Evolutionary conservation across 768 basidiomycete species (phyloP).

Genomic region (Galerina sulciceps): DNA sequence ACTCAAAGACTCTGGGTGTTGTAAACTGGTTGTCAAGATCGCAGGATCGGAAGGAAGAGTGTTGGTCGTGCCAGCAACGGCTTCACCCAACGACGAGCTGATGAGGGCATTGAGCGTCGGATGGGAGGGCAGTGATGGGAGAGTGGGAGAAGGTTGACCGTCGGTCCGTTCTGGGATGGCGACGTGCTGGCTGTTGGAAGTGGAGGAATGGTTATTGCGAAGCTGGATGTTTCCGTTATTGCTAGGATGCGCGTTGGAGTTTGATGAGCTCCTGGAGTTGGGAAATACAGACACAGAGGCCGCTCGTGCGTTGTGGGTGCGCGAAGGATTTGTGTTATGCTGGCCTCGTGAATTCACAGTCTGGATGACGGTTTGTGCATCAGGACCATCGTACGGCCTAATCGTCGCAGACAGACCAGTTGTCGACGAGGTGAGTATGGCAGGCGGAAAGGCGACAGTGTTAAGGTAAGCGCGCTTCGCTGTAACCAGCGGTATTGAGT

Average conservation of each 20-base stretch:
- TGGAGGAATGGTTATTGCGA: conserved; percentile 35
- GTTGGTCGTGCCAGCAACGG: conserved; percentile 43
- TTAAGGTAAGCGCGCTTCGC: conserved; percentile 96
- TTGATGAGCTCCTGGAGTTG: conserved; percentile 50
- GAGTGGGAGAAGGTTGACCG: conserved; percentile 78
- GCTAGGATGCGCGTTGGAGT: conserved; percentile 37
- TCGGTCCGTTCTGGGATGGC: conserved; percentile 55
- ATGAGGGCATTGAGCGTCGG: conserved; percentile 87
- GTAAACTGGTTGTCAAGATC: conserved; percentile 61
- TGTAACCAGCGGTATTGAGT: conserved; percentile 32
- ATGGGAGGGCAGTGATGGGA: conserved; percentile 80
- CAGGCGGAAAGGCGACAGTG: conserved; percentile 81
- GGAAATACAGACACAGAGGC: conserved; percentile 70
- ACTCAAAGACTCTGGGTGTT: conserved; percentile 35
- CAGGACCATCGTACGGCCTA: conserved; percentile 92
- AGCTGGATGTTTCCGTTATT: conserved; percentile 39
- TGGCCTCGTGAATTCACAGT: conserved; percentile 78
- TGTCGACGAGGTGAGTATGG: conserved; percentile 62
- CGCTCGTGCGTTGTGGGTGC: conserved; percentile 73
- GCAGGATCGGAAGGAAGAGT: conserved; percentile 65
- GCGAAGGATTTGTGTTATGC: conserved; percentile 63
- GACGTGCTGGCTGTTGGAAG: conserved; percentile 40
- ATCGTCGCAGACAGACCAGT: conserved; percentile 64
- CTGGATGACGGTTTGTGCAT: conserved; percentile 86
- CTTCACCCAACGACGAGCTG: conserved; percentile 67